Conservation (phyloP, 352 stramenopile genomes). For the Elongisporangium prolatum region DNA sequence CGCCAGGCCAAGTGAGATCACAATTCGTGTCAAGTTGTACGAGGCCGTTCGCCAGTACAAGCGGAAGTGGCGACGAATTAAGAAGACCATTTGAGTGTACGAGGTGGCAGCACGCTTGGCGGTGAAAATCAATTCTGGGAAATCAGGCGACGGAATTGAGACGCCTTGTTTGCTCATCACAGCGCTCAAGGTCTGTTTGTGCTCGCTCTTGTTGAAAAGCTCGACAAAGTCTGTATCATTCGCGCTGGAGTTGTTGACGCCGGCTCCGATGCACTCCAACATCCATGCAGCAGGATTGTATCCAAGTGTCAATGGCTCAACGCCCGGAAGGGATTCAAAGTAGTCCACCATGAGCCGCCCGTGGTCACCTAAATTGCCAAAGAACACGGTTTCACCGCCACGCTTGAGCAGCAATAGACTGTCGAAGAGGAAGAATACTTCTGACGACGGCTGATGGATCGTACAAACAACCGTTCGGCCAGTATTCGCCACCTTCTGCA, state of each 20-base stretch:
- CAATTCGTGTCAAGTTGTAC: slow-evolving; percentile 71
- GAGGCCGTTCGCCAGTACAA: slow-evolving; percentile 45
- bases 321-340: slow-evolving; percentile 43
- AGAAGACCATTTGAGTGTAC: slow-evolving; percentile 18
- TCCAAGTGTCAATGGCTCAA: slow-evolving; percentile 38
- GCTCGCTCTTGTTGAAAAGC: slow-evolving; percentile 14
- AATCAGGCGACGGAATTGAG: slow-evolving; percentile 8
- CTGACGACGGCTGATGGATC: slow-evolving; percentile 35
- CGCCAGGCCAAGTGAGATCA: slow-evolving; percentile 50
- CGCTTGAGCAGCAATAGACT: slow-evolving; percentile 82
- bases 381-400: slow-evolving; percentile 79
- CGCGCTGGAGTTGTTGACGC: slow-evolving; percentile 23
- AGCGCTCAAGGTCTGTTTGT: slow-evolving; percentile 11
- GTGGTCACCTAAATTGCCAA: slow-evolving; percentile 70
- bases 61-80: slow-evolving; percentile 13
- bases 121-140: slow-evolving; percentile 17
- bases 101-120: slow-evolving; percentile 21
- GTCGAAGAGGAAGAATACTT: slow-evolving; percentile 70
- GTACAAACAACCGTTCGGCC: slow-evolving; percentile 80
- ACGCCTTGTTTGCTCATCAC: slow-evolving; percentile 15
- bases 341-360: slow-evolving; percentile 41
- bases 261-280: slow-evolving; percentile 59
- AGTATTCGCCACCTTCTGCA: slow-evolving; percentile 50
- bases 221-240: slow-evolving; percentile 17
- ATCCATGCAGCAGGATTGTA: slow-evolving; percentile 89